Evolutionary conservation across 495 filamentous ascomycete genomes (phyloP).

Genomic region (Aspergillus taichungensis): DNA sequence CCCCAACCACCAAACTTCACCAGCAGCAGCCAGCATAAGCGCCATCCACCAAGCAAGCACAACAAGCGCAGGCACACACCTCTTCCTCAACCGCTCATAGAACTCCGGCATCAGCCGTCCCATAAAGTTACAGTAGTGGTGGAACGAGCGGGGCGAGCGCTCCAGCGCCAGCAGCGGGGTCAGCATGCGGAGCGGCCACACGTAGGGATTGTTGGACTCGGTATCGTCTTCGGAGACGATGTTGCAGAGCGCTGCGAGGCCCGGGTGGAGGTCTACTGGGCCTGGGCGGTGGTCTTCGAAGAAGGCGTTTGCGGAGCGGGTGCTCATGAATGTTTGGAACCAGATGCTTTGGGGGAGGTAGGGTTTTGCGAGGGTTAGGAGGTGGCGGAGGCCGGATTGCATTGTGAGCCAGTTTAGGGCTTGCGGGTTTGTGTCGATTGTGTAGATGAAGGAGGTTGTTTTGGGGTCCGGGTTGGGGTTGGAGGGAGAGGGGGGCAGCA

Average conservation of each 20-base stretch:
- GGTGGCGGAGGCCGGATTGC: constrained; percentile 30
- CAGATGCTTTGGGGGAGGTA: constrained; percentile 33
- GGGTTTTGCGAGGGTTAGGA: constrained; percentile 22
- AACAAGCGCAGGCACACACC: constrained; percentile 35
- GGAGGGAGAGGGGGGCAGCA: constrained; percentile 9
- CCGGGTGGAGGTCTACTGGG: constrained; percentile 24
- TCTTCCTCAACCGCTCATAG: constrained; percentile 22
- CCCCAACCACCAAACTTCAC: constrained; percentile 34
- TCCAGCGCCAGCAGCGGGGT: constrained; percentile 20
- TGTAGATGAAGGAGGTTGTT: constrained; percentile 33
- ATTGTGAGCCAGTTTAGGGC: constrained; percentile 36
- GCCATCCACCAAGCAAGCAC: constrained; percentile 39
- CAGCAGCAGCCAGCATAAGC: constrained; percentile 20
- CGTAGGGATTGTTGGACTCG: constrained; percentile 29
- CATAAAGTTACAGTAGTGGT: constrained; percentile 26
- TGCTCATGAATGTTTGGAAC: constrained; percentile 25
- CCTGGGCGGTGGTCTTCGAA: constrained; percentile 26
- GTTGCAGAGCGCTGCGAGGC: constrained; percentile 30
- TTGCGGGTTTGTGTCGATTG: constrained; percentile 12
- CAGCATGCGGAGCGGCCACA: constrained; percentile 30
- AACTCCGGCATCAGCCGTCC: constrained; percentile 25
- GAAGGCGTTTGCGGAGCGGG: constrained; percentile 12
- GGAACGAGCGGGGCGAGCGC: constrained; percentile 8
- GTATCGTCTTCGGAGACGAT: constrained; percentile 25
- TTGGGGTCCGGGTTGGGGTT: constrained; percentile 22